These are phyloP conservation scores for Corylus avellana DNA, from an alignment of 306 rosid genomes.

Conservation along the genomic window DNA sequence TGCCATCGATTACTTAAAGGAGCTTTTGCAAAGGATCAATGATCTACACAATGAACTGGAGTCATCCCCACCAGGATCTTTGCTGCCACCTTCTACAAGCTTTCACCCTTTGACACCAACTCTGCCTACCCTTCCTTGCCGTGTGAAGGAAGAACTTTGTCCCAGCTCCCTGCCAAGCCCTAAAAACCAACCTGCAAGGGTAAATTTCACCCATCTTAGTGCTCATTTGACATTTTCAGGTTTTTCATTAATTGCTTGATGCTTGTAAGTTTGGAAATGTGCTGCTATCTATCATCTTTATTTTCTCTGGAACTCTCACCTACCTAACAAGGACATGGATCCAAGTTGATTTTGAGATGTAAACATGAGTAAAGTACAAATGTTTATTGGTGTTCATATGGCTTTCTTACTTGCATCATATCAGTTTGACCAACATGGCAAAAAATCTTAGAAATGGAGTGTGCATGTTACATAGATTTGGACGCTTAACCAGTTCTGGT, in stretches of 20 bases:
- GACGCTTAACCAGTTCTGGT: neutral
- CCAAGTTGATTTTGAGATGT: neutral
- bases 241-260: conserved; percentile 12
- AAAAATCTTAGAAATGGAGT: conserved; percentile 12
- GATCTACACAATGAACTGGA: conserved; percentile 89
- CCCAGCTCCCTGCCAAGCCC: conserved; percentile 76
- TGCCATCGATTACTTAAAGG: conserved; percentile 95
- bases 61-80: conserved; percentile 68
- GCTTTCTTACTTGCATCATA: conserved; percentile 4
- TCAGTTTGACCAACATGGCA: neutral
- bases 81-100: conserved; percentile 62
- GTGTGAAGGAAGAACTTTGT: conserved; percentile 90
- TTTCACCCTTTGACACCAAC: conserved; percentile 87
- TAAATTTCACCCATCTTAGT: conserved; percentile 29
- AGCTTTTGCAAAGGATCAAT: conserved; percentile 85
- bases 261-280: conserved; percentile 12
- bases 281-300: neutral
- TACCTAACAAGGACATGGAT: conserved; percentile 3
- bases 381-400: neutral
- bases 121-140: conserved; percentile 66
- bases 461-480: conserved; percentile 14
- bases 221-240: neutral
- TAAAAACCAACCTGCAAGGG: conserved; percentile 79
- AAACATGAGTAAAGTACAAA: neutral
- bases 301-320: conserved; percentile 3